Percentiles rank a stretch among this genome's conserved stretches.
Conservation (phyloP, 176 grass and related monocot genomes). For the Leersia perrieri region DNA sequence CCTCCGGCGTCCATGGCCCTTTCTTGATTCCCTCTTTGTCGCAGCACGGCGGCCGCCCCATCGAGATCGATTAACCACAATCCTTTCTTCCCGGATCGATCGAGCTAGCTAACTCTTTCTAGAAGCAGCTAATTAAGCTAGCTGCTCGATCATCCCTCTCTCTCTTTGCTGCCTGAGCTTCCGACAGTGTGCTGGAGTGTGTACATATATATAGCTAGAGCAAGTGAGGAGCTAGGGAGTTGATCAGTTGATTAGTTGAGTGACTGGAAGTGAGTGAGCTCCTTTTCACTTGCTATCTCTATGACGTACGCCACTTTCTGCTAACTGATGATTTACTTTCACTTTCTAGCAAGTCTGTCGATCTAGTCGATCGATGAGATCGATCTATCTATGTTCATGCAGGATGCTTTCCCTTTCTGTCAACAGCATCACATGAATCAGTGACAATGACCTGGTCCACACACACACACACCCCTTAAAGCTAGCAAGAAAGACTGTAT, state of each 20-base stretch:
- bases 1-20: constrained; percentile 90
- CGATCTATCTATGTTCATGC: neutral
- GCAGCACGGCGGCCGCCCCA: constrained; percentile 86
- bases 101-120: neutral
- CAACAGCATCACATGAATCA: constrained; percentile 13
- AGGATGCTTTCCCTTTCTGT: constrained; percentile 20
- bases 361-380: neutral
- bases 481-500: neutral
- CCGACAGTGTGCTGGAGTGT: neutral
- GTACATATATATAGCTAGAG: constrained; percentile 16
- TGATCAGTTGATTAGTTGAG: too few species aligned
- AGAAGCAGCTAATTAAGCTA: too few species aligned
- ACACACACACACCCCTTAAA: too few species aligned
- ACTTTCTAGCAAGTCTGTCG: neutral
- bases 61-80: neutral
- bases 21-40: constrained; percentile 78
- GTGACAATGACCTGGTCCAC: constrained; percentile 27
- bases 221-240: too few species aligned
- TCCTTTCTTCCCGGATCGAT: neutral
- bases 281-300: constrained; percentile 41
- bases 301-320: constrained; percentile 11
- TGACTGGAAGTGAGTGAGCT: constrained; percentile 11
- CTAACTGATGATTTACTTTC: constrained; percentile 24
- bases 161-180: neutral
- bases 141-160: neutral